These are phyloP conservation scores for Rugosomyces carneus DNA, from an alignment of 1,284 basidiomycete species.

Conservation along the genomic window DNA sequence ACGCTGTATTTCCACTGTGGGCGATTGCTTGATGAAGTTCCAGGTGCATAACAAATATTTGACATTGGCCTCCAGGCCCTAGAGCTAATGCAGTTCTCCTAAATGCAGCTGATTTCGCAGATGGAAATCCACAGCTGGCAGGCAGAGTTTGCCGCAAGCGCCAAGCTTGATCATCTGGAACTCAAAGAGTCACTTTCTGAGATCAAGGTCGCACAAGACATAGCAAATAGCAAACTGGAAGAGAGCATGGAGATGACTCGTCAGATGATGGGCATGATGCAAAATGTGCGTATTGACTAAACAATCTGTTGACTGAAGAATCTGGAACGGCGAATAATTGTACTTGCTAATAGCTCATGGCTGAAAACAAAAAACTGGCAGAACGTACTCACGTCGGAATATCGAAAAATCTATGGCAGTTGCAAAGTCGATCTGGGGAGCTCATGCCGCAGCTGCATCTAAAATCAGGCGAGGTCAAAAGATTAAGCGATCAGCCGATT, in stretches of 20 bases:
- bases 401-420: slow-evolving; percentile 40
- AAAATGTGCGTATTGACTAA: slow-evolving; percentile 27
- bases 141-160: slow-evolving; percentile 29
- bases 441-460: slow-evolving; percentile 45
- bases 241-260: slow-evolving; percentile 24
- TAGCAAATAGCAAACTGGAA: slow-evolving; percentile 26
- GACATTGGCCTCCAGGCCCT: background rate
- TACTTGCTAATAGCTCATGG: slow-evolving; percentile 23
- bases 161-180: slow-evolving; percentile 35
- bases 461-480: slow-evolving; percentile 43
- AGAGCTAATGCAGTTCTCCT: background rate
- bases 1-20: slow-evolving; percentile 6
- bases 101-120: slow-evolving; percentile 34
- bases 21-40: slow-evolving; percentile 14
- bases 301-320: background rate
- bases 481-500: slow-evolving; percentile 41
- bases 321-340: background rate
- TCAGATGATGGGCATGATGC: slow-evolving; percentile 40
- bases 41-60: slow-evolving; percentile 6
- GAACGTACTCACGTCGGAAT: slow-evolving; percentile 35
- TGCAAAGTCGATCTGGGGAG: slow-evolving; percentile 36
- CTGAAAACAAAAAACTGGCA: slow-evolving; percentile 26
- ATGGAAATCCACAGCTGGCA: slow-evolving; percentile 45
- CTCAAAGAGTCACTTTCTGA: slow-evolving; percentile 36
- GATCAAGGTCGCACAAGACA: slow-evolving; percentile 33